Evolutionary conservation across 2,329 filamentous ascomycete genomes (phyloP).

Genomic region (Rhexocercosporidium sp.): DNA sequence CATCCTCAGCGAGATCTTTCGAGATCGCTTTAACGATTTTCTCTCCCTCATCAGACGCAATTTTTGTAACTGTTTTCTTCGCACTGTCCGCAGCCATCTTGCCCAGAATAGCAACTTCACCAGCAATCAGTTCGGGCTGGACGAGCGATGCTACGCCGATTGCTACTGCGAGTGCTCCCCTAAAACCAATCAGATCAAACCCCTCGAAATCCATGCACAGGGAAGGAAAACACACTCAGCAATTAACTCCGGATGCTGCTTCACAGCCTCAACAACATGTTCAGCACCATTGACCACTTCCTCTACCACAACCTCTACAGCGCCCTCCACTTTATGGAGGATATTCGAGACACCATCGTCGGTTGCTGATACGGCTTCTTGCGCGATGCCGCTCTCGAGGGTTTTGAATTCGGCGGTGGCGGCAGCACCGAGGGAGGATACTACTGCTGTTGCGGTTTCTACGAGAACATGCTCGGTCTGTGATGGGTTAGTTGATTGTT

Average conservation of each 20-base stretch:
- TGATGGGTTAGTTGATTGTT: not conserved
- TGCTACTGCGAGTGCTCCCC: conserved; percentile 34
- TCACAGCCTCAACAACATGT: conserved; percentile 29
- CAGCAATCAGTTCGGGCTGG: conserved; percentile 34
- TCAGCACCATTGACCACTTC: conserved; percentile 32
- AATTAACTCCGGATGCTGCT: conserved; percentile 36
- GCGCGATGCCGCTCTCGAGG: conserved; percentile 25
- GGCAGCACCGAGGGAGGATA: not conserved
- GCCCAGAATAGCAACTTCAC: conserved; percentile 33
- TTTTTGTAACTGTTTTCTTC: conserved; percentile 28
- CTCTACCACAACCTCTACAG: conserved; percentile 27
- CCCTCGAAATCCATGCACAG: not conserved
- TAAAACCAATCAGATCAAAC: conserved; percentile 2
- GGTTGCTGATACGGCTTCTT: conserved; percentile 27
- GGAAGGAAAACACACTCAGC: conserved; percentile 29
- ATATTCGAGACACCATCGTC: conserved; percentile 23
- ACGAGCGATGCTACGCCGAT: conserved; percentile 36
- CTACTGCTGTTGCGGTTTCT: conserved; percentile 7
- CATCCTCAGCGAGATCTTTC: conserved; percentile 28
- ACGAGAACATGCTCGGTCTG: conserved; percentile 15
- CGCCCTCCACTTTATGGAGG: conserved; percentile 27
- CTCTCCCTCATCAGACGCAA: conserved; percentile 28
- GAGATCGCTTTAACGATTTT: conserved; percentile 33
- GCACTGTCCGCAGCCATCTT: conserved; percentile 36
- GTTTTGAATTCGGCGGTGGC: conserved; percentile 27